These are phyloP conservation scores for Tetracentron sinense DNA, from an alignment of 164 flowering plant species.

Conservation along the genomic window DNA sequence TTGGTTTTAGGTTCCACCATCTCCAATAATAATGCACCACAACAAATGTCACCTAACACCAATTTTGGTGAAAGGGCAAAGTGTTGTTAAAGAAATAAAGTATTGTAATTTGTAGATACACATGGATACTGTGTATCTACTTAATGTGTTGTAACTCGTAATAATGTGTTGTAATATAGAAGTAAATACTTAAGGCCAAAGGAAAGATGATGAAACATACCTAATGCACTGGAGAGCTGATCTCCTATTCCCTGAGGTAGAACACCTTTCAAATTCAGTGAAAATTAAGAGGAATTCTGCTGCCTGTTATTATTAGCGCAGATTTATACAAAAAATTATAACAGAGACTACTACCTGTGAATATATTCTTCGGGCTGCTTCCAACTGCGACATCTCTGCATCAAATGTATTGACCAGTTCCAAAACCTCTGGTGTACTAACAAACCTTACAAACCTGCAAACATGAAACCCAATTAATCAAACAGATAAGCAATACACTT, in stretches of 20 bases:
- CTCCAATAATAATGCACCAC: too few relatives aligned
- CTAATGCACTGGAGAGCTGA: slow-evolving; percentile 39
- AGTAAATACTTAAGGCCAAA: neutral
- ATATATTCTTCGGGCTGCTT: slow-evolving; percentile 84
- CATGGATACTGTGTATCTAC: too few relatives aligned
- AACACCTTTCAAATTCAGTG: slow-evolving; percentile 20
- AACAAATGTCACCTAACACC: too few relatives aligned
- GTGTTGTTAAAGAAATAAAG: too few relatives aligned
- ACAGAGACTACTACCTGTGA: slow-evolving; percentile 55
- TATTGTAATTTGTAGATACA: too few relatives aligned
- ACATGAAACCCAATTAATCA: slow-evolving; percentile 7
- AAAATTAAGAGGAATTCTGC: slow-evolving; percentile 1
- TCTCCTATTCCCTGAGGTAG: slow-evolving; percentile 61
- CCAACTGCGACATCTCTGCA: slow-evolving; percentile 94
- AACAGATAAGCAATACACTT: neutral
- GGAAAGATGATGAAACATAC: slow-evolving; percentile 30
- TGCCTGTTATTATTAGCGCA: neutral
- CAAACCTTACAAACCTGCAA: slow-evolving; percentile 90
- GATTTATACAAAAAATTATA: too few relatives aligned
- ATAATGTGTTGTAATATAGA: too few relatives aligned
- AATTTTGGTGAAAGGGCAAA: too few relatives aligned
- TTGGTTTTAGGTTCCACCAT: too few relatives aligned
- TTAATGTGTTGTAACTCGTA: too few relatives aligned
- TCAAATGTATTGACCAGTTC: slow-evolving; percentile 79
- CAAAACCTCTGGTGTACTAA: slow-evolving; percentile 88